These are phyloP conservation scores for Gossypium rotundifolium DNA, from an alignment of 345 rosid genomes.

Conservation along the genomic window DNA sequence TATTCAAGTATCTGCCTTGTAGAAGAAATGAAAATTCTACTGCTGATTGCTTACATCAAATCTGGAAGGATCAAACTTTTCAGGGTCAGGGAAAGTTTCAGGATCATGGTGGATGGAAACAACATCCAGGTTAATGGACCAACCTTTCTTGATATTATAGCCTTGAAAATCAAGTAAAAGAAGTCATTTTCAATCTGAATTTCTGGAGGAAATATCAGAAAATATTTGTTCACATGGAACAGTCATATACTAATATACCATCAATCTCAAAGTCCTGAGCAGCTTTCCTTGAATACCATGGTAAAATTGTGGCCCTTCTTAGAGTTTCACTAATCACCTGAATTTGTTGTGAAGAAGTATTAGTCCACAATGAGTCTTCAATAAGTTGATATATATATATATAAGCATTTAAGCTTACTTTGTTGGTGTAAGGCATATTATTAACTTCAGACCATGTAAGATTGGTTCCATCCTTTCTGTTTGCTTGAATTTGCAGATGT, in stretches of 20 bases:
- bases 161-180: slow-evolving; percentile 22
- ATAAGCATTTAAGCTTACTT: slow-evolving; percentile 26
- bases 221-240: background rate
- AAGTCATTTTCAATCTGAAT: background rate
- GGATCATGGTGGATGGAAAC: slow-evolving; percentile 64
- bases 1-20: background rate
- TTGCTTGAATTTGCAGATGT: slow-evolving; percentile 32
- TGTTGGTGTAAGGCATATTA: slow-evolving; percentile 54
- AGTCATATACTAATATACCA: slow-evolving; percentile 35
- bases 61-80: slow-evolving; percentile 46
- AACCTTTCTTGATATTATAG: slow-evolving; percentile 45
- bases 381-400: background rate
- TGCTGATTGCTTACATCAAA: slow-evolving; percentile 36
- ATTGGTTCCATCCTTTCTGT: slow-evolving; percentile 29
- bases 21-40: background rate
- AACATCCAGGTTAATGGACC: slow-evolving; percentile 68
- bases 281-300: slow-evolving; percentile 67
- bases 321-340: slow-evolving; percentile 60
- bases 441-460: slow-evolving; percentile 51
- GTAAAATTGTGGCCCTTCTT: slow-evolving; percentile 50
- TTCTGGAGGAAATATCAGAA: background rate
- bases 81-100: slow-evolving; percentile 36
- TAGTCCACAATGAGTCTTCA: background rate
- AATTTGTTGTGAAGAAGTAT: background rate
- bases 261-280: slow-evolving; percentile 58